phyloP scores from a whole-genome alignment of 2,329 filamentous ascomycete genomes.

The Chrysosporium queenslandicum region DNA sequence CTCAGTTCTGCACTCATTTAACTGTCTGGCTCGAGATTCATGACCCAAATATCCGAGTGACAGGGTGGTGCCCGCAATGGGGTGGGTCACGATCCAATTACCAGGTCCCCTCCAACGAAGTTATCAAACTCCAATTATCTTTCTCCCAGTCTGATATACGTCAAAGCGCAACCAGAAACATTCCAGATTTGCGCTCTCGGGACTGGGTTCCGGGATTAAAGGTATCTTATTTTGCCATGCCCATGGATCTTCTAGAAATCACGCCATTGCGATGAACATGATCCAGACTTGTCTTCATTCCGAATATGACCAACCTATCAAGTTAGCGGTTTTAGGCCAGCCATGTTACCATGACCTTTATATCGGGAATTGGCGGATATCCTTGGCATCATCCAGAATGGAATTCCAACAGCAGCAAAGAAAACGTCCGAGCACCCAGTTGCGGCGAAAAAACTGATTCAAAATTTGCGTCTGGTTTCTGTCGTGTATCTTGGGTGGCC shows the following conservation, averaged over 20 bases:
- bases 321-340: constrained; percentile 2
- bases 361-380: constrained; percentile 7
- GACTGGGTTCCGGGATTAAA: constrained; percentile 6
- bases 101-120: not conserved
- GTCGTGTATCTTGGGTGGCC: not conserved
- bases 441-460: not conserved
- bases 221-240: not conserved
- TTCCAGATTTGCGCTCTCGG: constrained; percentile 7
- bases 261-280: constrained; percentile 10
- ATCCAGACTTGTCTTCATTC: constrained; percentile 8
- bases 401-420: not conserved
- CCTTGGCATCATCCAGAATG: not conserved
- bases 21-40: not conserved
- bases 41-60: constrained; percentile 2
- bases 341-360: constrained; percentile 5
- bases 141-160: constrained; percentile 6
- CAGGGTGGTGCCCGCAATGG: not conserved
- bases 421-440: constrained; percentile 5
- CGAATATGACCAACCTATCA: constrained; percentile 5
- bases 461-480: constrained; percentile 3
- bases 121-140: not conserved
- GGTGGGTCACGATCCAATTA: constrained; percentile 6
- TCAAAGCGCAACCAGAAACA: constrained; percentile 12
- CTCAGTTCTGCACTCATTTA: not conserved
- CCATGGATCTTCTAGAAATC: constrained; percentile 10